Base-by-base conservation (phyloP, 805 yeast species). In the Lipomyces oligophaga region DNA sequence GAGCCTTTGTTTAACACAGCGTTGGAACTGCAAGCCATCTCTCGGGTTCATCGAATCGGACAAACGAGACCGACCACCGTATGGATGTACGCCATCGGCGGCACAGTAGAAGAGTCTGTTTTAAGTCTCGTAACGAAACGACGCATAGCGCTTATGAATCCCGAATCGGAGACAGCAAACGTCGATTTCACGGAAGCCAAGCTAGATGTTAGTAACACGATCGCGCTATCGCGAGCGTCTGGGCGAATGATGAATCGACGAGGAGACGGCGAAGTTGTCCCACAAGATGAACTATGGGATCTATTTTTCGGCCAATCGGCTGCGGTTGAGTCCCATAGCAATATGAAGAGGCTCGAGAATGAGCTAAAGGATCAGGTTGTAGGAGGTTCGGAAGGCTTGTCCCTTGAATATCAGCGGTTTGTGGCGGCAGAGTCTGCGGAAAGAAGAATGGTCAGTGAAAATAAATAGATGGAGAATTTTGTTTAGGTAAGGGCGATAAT, bases 1-100 rank as follows among this genome's bases (percentile, higher is more conserved):
- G 98, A 93, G 66, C 97, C 98, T 1, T 71, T 93, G 47, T 82
- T 93, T 13, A 88, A 88, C 59, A 79, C 89, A 0, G 83, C 95
- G 2, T 71, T 88, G 38, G 97, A 93, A 58, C 63, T 86, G 13
- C 98, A 90, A 63, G 97, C 97, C 0, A 83, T 89, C 43, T 85
- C 94, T 40, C 75, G 98, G 53, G 80, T 93, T 34, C 96, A 90
- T 62, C 70, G 98, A 53, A 89, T 90, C 61, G 98, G 98, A 0
- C 98, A 93, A 64, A 75, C 73, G 2, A 70, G 74, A 35, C 79
- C 77, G 13, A 93, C 98, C 0, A 83, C 81, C 1, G 95, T 90
- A 1, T 93, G 97, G 96, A 82, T 84, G 77, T 88, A 90, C 68
- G 80, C 84, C 20, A 83, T 89, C 45, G 78, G 76, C 45, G 80